Conservation (phyloP, 2,329 filamentous ascomycete species). For the Aspergillus vadensis region DNA sequence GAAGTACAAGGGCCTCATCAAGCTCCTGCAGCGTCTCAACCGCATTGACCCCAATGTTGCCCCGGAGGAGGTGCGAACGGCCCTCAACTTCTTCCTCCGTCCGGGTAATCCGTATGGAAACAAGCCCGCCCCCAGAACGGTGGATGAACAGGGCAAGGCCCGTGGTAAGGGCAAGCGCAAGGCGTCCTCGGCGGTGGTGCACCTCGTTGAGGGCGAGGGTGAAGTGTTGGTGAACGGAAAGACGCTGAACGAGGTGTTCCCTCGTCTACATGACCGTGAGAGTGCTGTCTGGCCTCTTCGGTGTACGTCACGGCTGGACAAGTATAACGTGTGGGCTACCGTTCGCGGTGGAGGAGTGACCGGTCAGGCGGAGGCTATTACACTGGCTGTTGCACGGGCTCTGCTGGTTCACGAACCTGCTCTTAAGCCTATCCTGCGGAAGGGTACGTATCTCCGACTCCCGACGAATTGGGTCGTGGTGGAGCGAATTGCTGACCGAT, state of each 20-base stretch:
- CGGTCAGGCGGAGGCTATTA: slow-evolving; percentile 92
- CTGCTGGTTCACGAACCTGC: slow-evolving; percentile 88
- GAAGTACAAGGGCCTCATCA: slow-evolving; percentile 76
- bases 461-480: not conserved
- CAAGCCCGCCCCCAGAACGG: slow-evolving; percentile 59
- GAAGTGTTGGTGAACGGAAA: slow-evolving; percentile 90
- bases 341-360: slow-evolving; percentile 87
- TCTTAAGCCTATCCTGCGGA: slow-evolving; percentile 81
- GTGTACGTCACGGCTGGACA: slow-evolving; percentile 79
- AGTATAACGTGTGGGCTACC: slow-evolving; percentile 93
- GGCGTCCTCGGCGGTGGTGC: slow-evolving; percentile 79
- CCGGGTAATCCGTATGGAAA: slow-evolving; percentile 71
- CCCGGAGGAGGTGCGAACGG: slow-evolving; percentile 66
- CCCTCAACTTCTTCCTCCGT: slow-evolving; percentile 71
- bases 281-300: slow-evolving; percentile 91
- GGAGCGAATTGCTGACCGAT: slow-evolving; percentile 20
- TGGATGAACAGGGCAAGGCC: slow-evolving; percentile 78
- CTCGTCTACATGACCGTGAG: slow-evolving; percentile 87
- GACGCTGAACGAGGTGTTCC: slow-evolving; percentile 78
- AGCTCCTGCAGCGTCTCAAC: slow-evolving; percentile 77
- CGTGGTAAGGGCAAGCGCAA: slow-evolving; percentile 84
- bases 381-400: slow-evolving; percentile 84
- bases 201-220: slow-evolving; percentile 88
- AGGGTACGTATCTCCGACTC: slow-evolving; percentile 65
- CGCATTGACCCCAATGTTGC: slow-evolving; percentile 78